Conservation (phyloP, 169 alveolate genomes). For the Plasmodium fragile region DNA sequence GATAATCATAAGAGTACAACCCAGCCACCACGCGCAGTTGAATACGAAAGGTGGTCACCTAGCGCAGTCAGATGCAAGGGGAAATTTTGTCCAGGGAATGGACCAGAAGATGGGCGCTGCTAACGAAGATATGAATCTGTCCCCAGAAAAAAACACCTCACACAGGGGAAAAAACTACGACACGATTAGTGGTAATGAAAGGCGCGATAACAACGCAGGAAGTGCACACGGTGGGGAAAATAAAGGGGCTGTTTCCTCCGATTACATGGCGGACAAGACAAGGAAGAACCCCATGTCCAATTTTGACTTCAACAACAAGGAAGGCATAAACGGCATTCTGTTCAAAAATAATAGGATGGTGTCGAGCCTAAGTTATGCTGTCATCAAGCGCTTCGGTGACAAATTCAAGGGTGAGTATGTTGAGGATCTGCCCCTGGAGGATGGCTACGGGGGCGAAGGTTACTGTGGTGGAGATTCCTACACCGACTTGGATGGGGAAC, state of each 20-base stretch:
- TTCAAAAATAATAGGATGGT: background rate
- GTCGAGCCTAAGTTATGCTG: background rate
- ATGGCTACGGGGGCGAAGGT: background rate
- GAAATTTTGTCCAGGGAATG: background rate
- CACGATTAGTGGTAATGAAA: background rate
- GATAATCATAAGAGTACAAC: constrained; percentile 29
- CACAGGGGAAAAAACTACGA: background rate
- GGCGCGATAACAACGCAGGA: background rate
- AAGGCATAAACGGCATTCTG: background rate
- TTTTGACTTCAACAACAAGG: background rate
- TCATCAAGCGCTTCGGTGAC: background rate
- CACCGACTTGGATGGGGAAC: background rate
- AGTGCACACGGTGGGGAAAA: background rate
- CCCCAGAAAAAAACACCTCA: background rate
- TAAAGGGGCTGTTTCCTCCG: background rate
- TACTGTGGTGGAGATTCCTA: background rate
- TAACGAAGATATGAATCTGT: background rate
- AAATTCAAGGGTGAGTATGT: background rate
- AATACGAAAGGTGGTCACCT: background rate
- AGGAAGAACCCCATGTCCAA: background rate
- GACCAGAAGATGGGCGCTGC: background rate
- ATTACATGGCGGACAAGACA: background rate
- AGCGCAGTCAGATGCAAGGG: background rate
- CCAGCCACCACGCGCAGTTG: background rate
- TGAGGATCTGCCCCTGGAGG: background rate